These are phyloP conservation scores for Xerocomus amazonicus DNA, from an alignment of 1,284 basidiomycete genomes.

Conservation along the genomic window DNA sequence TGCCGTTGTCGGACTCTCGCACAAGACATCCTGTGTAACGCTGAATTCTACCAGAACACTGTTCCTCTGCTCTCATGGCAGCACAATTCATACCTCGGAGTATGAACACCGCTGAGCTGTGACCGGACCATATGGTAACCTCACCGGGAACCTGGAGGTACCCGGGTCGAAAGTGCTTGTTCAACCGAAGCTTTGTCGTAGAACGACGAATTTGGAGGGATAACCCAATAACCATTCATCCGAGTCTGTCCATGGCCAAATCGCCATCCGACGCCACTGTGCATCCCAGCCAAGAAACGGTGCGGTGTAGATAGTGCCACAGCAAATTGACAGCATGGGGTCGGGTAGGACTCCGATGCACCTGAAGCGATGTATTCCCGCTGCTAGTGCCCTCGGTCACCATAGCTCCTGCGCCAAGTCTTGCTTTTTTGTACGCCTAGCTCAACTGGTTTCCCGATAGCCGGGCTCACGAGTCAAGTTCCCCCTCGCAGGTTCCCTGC, in stretches of 20 bases:
- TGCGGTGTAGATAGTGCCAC: no score
- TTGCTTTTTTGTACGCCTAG: neutral
- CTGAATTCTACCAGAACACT: neutral
- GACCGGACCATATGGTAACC: neutral
- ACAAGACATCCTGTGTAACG: neutral
- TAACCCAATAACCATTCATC: no score
- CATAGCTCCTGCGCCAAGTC: neutral
- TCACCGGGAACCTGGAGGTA: neutral
- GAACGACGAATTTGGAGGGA: no score
- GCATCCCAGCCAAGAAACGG: no score
- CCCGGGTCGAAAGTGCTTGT: no score
- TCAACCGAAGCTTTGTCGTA: no score
- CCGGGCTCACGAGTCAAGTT: neutral
- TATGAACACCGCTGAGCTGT: slow-evolving; percentile 14
- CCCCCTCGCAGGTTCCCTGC: neutral
- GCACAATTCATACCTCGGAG: no score
- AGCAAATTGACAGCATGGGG: no score
- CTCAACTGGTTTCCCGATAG: neutral
- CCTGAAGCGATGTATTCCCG: neutral
- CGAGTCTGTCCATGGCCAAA: no score
- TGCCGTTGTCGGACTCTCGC: neutral
- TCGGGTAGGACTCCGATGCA: neutral
- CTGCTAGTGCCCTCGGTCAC: neutral
- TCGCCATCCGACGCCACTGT: no score
- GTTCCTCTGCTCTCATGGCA: neutral